Evolutionary conservation across 2,329 filamentous ascomycete genomes (phyloP), one percentile per base, ranked within the genome.

Genomic region (Pezicula radicicola): DNA sequence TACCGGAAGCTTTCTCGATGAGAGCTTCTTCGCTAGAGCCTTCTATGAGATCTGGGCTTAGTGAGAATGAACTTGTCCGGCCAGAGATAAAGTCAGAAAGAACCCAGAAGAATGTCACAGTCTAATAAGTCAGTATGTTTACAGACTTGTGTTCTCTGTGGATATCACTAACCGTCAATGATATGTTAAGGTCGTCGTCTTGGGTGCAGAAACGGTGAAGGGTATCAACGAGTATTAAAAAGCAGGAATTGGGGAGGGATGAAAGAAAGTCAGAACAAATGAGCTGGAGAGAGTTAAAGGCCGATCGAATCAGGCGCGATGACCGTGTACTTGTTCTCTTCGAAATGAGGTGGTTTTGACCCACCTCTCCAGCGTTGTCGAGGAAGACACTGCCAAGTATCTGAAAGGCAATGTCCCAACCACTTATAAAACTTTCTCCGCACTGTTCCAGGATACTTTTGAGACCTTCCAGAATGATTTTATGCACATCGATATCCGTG

Each of bases 71-170:
- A 52, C 75, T 76, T 49, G 77, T 82, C 59, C 80, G 82, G 3
- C 77, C 72, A 1, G 83, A 85, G 4, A 97, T 76, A 57, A 92
- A 94, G 68, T 97, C 92, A 0, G 93, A 96, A 7, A 97, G 81
- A 49, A 93, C 92, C 91, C 92, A 97, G 68, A 96, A 96, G 65
- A 96, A 94, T 0, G 93, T 96, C 8, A 96, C 89, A 1, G 92
- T 94, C 83, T 90, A 3, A 19, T 45, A 33, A 27, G 36, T 54
- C 47, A 49, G 61, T 48, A 35, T 35, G 21, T 25, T 28, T 28
- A 49, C 49, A 63, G 35, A 58, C 58, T 18, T 57, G 41, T 19
- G 16, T 9, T 19, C 18, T 30, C 7, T 46, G 16, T 44, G 8
- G 15, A 39, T 16, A 10, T 16, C n/a, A 68, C 81, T 70, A 75